phyloP scores from a whole-genome alignment of 1,284 basidiomycete genomes.

The Gymnopus androsaceus region DNA sequence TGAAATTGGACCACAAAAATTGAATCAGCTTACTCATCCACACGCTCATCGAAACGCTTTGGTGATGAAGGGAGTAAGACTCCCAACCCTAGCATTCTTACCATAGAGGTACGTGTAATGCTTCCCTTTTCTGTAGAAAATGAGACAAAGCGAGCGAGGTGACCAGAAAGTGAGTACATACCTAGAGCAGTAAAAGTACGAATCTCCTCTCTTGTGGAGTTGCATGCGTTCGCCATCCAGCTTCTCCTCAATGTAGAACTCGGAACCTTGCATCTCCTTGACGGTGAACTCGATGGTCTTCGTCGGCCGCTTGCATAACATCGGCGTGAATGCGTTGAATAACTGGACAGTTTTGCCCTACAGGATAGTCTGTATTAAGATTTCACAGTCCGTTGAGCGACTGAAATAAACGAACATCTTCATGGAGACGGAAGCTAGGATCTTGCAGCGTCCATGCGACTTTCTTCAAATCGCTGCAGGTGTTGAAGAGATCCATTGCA shows the following conservation, averaged over 20 bases:
- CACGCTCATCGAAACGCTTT: constrained; percentile 69
- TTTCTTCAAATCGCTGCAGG: constrained; percentile 91
- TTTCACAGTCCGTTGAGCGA: too few species aligned
- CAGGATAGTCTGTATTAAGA: too few species aligned
- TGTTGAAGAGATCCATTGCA: constrained; percentile 88
- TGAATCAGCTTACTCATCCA: constrained; percentile 69
- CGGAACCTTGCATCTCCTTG: constrained; percentile 72
- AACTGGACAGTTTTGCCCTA: constrained; percentile 82
- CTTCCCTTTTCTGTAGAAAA: constrained; percentile 91
- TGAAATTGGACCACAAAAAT: too few species aligned
- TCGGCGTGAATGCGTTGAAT: constrained; percentile 86
- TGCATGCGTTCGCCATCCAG: constrained; percentile 95
- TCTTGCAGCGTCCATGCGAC: constrained; percentile 84
- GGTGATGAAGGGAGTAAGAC: constrained; percentile 83
- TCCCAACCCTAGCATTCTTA: constrained; percentile 77
- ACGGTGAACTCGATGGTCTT: constrained; percentile 80
- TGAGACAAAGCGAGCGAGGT: constrained; percentile 3
- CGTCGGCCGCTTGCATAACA: constrained; percentile 87
- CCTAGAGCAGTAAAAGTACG: constrained; percentile 92
- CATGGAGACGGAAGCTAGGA: constrained; percentile 60
- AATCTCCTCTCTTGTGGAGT: constrained; percentile 84
- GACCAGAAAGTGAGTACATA: constrained; percentile 25
- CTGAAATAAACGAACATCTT: constrained; percentile 45
- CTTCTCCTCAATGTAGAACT: constrained; percentile 93
- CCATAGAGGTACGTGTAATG: constrained; percentile 94